These are phyloP conservation scores for Trypanosoma congolense DNA, from an alignment of 208 protist genomes.

Conservation along the genomic window DNA sequence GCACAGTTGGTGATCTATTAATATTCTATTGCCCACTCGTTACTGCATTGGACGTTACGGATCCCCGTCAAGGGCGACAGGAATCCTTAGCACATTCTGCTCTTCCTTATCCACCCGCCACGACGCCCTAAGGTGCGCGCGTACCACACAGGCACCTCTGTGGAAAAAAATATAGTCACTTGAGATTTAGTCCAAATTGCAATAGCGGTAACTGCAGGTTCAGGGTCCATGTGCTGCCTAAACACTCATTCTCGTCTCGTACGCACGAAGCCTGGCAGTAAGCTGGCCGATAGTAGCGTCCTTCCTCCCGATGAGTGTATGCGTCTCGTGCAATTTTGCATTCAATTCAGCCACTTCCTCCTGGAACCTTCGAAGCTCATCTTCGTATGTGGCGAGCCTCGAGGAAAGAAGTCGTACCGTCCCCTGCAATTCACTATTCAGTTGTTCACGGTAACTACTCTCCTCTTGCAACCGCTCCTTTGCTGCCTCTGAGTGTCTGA, in stretches of 20 bases:
- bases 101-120: no score
- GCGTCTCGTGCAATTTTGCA: constrained; percentile 70
- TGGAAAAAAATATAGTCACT: constrained; percentile 4
- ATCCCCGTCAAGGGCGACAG: no score
- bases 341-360: constrained; percentile 68
- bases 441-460: constrained; percentile 58
- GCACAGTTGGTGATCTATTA: no score
- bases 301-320: constrained; percentile 73
- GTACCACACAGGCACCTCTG: no score
- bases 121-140: no score
- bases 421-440: constrained; percentile 77
- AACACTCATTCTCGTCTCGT: constrained; percentile 49
- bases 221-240: constrained; percentile 10
- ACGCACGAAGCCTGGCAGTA: constrained; percentile 71
- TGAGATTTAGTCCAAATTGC: no score
- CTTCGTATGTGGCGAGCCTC: constrained; percentile 63
- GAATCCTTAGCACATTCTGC: no score
- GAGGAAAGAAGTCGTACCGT: constrained; percentile 76
- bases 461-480: constrained; percentile 66
- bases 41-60: no score
- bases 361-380: constrained; percentile 64
- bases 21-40: no score
- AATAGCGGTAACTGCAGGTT: background rate
- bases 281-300: constrained; percentile 81
- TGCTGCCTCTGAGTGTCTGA: constrained; percentile 51